phyloP scores from a whole-genome alignment of 305 asterid genomes.

The Caryopteris hybrid region DNA sequence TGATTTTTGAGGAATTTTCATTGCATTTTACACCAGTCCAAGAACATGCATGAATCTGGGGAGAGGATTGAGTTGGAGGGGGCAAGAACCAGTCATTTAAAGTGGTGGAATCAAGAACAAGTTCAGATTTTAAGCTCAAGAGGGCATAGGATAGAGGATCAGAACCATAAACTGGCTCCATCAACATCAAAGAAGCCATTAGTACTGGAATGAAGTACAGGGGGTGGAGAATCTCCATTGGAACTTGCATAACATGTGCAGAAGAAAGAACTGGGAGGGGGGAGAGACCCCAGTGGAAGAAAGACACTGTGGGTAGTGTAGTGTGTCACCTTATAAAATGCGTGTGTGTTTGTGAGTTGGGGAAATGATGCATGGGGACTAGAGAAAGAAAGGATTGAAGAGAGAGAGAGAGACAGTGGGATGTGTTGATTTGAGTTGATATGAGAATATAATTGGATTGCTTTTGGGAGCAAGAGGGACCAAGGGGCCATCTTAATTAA shows the following conservation, averaged over 20 bases:
- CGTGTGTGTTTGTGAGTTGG: conserved; percentile 4
- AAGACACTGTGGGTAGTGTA: conserved; percentile 8
- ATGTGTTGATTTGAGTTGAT: conserved; percentile 21
- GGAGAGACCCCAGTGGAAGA: conserved; percentile 24
- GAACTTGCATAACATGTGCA: conserved; percentile 51
- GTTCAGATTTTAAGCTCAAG: conserved; percentile 63
- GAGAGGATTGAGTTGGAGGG: conserved; percentile 21
- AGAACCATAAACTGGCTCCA: conserved; percentile 23
- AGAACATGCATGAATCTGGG: conserved; percentile 59
- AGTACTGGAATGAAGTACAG: conserved; percentile 27
- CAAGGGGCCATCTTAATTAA: conserved; percentile 27
- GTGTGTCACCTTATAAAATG: conserved; percentile 20
- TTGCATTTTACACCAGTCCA: conserved; percentile 79
- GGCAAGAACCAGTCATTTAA: conserved; percentile 61
- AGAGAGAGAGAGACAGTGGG: conserved; percentile 15
- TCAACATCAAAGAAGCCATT: conserved; percentile 18
- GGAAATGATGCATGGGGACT: conserved; percentile 72
- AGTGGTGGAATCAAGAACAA: conserved; percentile 46
- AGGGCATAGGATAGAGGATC: conserved; percentile 84
- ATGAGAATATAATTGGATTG: conserved; percentile 31
- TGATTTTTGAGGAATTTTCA: conserved; percentile 44
- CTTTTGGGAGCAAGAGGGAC: conserved; percentile 46
- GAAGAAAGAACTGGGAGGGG: conserved; percentile 26
- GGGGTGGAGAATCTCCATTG: conserved; percentile 67
- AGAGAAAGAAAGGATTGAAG: conserved; percentile 43